Conservation (phyloP, 441 rosid genomes). For the Bocquillonia castaneifolia region DNA sequence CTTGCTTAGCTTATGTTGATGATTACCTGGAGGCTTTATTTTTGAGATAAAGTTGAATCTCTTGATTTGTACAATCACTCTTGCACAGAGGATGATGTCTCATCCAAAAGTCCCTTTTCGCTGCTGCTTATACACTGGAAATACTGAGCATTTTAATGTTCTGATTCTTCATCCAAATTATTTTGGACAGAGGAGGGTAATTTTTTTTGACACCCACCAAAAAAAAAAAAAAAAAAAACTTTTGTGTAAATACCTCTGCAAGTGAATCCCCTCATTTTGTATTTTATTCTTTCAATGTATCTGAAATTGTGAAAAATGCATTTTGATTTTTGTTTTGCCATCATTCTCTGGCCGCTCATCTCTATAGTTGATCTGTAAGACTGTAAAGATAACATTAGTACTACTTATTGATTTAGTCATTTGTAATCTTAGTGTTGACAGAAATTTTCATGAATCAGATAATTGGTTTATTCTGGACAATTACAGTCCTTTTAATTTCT, state of each 20-base stretch:
- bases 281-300: slow-evolving; percentile 3
- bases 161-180: slow-evolving; percentile 6
- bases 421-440: too few relatives aligned
- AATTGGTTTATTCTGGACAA: too few relatives aligned
- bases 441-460: too few relatives aligned
- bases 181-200: slow-evolving; percentile 14
- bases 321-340: background rate
- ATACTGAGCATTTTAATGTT: background rate
- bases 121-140: background rate
- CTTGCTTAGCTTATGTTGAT: slow-evolving; percentile 89
- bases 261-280: background rate
- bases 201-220: slow-evolving; percentile 14
- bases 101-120: background rate
- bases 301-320: background rate
- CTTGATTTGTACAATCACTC: background rate
- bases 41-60: slow-evolving; percentile 29
- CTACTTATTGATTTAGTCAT: too few relatives aligned
- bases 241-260: slow-evolving; percentile 7
- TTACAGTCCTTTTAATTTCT: background rate
- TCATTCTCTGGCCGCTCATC: background rate
- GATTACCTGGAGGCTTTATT: slow-evolving; percentile 85
- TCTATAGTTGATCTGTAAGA: background rate
- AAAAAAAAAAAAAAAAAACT: slow-evolving; percentile 1
- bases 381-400: too few relatives aligned
- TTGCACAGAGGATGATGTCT: background rate